Conservation (phyloP, 192 early-diverging fungal genomes). For the Entomortierella lignicola region DNA sequence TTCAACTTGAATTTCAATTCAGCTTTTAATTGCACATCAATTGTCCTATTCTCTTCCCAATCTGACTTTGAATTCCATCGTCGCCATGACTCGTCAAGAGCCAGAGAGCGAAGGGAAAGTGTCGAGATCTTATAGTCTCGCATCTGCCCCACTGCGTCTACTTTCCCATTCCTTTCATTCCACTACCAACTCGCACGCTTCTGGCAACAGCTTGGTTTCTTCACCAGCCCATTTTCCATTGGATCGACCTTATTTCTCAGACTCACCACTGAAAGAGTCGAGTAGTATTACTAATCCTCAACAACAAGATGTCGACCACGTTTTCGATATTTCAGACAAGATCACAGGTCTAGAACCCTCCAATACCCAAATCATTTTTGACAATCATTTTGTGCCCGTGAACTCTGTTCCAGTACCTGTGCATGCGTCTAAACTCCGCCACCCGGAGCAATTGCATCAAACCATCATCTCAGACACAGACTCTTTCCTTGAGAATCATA, state of each 20-base stretch:
- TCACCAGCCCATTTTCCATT: background rate
- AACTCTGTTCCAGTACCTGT: constrained; percentile 1
- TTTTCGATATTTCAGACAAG: background rate
- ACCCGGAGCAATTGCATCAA: background rate
- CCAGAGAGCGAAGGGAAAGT: constrained; percentile 36
- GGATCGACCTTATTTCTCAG: background rate
- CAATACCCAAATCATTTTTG: background rate
- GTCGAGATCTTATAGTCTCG: constrained; percentile 36
- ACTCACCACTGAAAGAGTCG: background rate
- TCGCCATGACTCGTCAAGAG: constrained; percentile 43
- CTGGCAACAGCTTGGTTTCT: background rate
- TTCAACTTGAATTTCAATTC: too few species aligned
- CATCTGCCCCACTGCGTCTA: constrained; percentile 45
- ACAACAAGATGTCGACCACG: background rate
- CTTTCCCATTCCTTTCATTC: constrained; percentile 52
- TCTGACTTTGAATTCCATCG: too few species aligned
- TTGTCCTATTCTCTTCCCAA: background rate
- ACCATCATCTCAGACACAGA: background rate
- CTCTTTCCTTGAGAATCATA: background rate
- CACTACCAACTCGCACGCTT: constrained; percentile 42
- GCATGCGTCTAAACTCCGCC: background rate
- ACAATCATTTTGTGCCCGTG: background rate
- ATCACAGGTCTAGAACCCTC: background rate
- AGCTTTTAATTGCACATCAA: too few species aligned
- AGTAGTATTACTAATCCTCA: background rate